A percentile compares a stretch with the other conserved stretches of the same genome.
Conservation (phyloP, 352 stramenopile genomes). For the Globisporangium alternatum region DNA sequence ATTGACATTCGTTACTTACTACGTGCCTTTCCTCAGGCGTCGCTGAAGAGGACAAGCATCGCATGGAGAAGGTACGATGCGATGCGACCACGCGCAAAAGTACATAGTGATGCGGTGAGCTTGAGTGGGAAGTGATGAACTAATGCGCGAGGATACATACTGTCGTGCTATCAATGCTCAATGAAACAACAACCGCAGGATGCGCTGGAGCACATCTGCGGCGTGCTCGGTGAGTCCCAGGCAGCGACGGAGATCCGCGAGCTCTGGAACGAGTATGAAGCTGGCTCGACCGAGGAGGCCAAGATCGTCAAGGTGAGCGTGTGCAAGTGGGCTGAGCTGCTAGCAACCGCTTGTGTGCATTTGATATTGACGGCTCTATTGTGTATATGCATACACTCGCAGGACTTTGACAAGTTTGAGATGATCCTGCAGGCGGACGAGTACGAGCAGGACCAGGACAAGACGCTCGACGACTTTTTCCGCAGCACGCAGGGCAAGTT, state of each 20-base stretch:
- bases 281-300: constrained; percentile 73
- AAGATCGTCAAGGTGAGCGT: constrained; percentile 80
- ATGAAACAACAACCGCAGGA: constrained; percentile 25
- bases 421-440: constrained; percentile 94
- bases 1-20: background rate
- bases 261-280: constrained; percentile 89
- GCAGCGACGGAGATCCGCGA: constrained; percentile 60
- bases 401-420: constrained; percentile 95
- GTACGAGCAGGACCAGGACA: constrained; percentile 81
- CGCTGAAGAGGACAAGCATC: constrained; percentile 87
- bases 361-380: background rate
- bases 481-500: constrained; percentile 81
- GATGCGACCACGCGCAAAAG: background rate
- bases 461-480: constrained; percentile 76
- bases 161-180: background rate
- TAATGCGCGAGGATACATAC: background rate
- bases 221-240: constrained; percentile 45
- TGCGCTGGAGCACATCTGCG: constrained; percentile 68
- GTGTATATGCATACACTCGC: background rate
- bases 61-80: constrained; percentile 71
- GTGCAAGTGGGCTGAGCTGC: background rate
- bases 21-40: constrained; percentile 44
- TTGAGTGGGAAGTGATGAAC: no score
- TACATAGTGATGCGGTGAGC: background rate
- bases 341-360: background rate